Percentiles rank a stretch among this genome's conserved stretches.
phyloP scores from a whole-genome alignment of 2,329 filamentous ascomycete genomes.

The Colletotrichum eleusines region DNA sequence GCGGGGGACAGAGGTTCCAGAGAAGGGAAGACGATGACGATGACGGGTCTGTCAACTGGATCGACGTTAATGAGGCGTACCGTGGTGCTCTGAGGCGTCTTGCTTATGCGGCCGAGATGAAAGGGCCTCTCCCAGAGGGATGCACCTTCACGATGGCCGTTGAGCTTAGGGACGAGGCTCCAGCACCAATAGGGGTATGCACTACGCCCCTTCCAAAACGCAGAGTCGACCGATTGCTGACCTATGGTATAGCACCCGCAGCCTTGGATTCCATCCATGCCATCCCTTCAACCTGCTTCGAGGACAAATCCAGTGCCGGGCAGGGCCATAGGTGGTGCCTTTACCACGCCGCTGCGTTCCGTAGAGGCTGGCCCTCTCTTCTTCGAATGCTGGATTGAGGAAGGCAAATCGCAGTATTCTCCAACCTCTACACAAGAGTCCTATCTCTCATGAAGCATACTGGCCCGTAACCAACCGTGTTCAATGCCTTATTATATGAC shows the following conservation, averaged over 20 bases:
- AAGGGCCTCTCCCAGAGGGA: constrained; percentile 69
- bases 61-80: constrained; percentile 78
- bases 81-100: constrained; percentile 75
- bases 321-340: constrained; percentile 51
- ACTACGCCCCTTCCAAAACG: background rate
- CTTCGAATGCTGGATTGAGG: constrained; percentile 75
- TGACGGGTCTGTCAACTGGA: constrained; percentile 58
- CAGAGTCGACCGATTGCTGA: constrained; percentile 26
- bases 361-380: constrained; percentile 70
- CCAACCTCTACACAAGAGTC: constrained; percentile 31
- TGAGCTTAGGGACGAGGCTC: constrained; percentile 73
- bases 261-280: constrained; percentile 70
- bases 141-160: constrained; percentile 84
- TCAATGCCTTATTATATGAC: background rate
- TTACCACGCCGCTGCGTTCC: constrained; percentile 63
- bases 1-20: constrained; percentile 45
- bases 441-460: constrained; percentile 18
- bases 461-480: no score
- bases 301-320: constrained; percentile 48
- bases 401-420: constrained; percentile 57
- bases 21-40: constrained; percentile 44
- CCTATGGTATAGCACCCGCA: constrained; percentile 63
- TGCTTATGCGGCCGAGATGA: constrained; percentile 68
- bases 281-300: constrained; percentile 58
- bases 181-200: constrained; percentile 70